Evolutionary conservation across 2,329 filamentous ascomycete genomes (phyloP), one percentile per base, ranked within the genome.

Genomic region (Penicillium polonicum): DNA sequence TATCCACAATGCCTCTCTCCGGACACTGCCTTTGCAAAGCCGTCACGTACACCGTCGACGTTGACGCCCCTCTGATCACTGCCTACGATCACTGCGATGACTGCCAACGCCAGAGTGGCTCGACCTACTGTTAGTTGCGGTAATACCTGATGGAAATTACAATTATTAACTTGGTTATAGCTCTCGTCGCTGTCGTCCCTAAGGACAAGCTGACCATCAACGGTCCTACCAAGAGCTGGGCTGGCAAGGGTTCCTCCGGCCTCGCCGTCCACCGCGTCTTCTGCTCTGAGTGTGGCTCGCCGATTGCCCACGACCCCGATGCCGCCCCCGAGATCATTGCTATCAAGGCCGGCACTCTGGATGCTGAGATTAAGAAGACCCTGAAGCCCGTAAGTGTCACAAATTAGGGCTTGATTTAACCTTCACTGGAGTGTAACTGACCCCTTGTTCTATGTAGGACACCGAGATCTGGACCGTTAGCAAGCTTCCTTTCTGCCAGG

Each of bases 61-160:
- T 73, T 59, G 77, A 78, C 19, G 58, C 60, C 17, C 74, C 78
- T 12, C 59, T 71, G 10, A 38, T 74, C 15, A 76, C 83, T 51
- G 86, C 82, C 62, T 88, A 89, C 72, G 88, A 89, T 71, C 86
- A 89, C 79, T 89, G 86, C 68, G 86, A 89, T 70, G 86, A 88
- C 76, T 89, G 86, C 81, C 86, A 89, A 76, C 85, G 86, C 69
- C 86, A 89, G 76, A 83, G 76, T 50, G 86, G 86, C 63, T 88
- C 85, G 19, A 88, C 86, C 57, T 89, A 89, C 74, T 88, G 73
- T 75, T 60, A 17, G 65, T 55, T 31, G 13, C 5, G 6, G 4
- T 1, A 35, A 36, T 9, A 33, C 1, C 13, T 1, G 1, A 29
- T 3, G 9, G 15, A 4, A 38, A 12, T 27, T 35, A 31, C 31